phyloP scores from a whole-genome alignment of 2,329 filamentous ascomycete genomes.

The Exophiala mesophila region DNA sequence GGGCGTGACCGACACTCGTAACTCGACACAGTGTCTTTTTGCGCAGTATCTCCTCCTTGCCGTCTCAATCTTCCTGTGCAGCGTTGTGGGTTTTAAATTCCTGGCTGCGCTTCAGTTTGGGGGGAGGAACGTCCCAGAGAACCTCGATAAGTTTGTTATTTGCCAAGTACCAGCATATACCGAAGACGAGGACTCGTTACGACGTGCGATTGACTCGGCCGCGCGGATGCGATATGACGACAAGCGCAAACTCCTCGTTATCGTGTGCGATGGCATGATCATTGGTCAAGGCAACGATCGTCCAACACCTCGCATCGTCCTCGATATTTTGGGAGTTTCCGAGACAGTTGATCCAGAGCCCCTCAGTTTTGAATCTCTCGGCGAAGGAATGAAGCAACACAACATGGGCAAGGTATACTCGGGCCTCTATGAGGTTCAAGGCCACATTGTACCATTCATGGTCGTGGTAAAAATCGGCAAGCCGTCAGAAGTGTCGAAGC shows the following conservation, averaged over 20 bases:
- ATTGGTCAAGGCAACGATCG: constrained; percentile 97
- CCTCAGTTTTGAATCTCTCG: constrained; percentile 91
- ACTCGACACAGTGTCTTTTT: constrained; percentile 78
- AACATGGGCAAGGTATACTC: constrained; percentile 99
- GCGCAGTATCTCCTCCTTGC: constrained; percentile 83
- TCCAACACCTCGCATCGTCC: constrained; percentile 88
- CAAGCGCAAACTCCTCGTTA: constrained; percentile 89
- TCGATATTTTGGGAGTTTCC: constrained; percentile 93
- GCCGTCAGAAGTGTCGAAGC: constrained; percentile 65
- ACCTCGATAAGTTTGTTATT: constrained; percentile 97
- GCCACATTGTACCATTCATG: constrained; percentile 95
- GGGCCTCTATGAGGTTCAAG: constrained; percentile 93
- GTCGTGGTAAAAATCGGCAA: constrained; percentile 95
- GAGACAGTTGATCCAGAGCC: constrained; percentile 93
- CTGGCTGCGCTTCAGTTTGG: constrained; percentile 92
- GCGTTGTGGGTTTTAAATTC: constrained; percentile 92
- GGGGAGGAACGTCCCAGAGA: constrained; percentile 84
- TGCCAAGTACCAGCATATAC: constrained; percentile 99
- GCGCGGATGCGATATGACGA: constrained; percentile 96
- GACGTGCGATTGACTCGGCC: constrained; percentile 93
- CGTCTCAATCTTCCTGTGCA: constrained; percentile 72
- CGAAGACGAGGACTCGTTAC: constrained; percentile 94
- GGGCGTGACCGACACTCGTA: constrained; percentile 84
- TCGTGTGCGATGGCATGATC: constrained; percentile 98
- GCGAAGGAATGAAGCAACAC: constrained; percentile 94